Base-by-base conservation (phyloP, 495 filamentous ascomycete species). In the Schizothecium vesticola region DNA sequence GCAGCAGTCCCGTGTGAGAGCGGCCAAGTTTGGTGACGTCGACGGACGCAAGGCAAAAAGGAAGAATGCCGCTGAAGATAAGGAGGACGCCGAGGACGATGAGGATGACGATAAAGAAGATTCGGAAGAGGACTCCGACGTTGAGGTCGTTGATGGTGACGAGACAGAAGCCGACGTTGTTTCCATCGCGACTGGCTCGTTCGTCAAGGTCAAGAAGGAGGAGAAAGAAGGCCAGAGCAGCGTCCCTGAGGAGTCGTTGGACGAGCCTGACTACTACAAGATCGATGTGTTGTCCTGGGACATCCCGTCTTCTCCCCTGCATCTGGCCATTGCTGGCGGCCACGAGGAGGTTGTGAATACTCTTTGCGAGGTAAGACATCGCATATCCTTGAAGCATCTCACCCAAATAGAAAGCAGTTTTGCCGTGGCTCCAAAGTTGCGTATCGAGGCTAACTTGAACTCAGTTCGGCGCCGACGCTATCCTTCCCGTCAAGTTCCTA, bases 281-380 rank as follows among this genome's bases (percentile, higher is more conserved):
- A 83, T 93, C 64, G 88, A 94, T 70, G 83, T 88, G 6, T 71
- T 88, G 11, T 84, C 91, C 11, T 96, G 92, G 92, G 91, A 96
- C 68, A 88, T 76, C n/a, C 83, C 85, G 19, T 84, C 85, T 61
- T 89, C 90, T 1, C 85, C 92, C 0, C 79, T 94, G 19, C 92
- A 96, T 72, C 82, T 92, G 24, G 92, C 92, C 2, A 93, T 96
- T 64, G 63, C 91, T 1, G 83, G 85, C 65, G 91, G 90, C 3
- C 88, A 93, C 69, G 77, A 83, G 13, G 83, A 88, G 10, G 85
- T 86, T 11, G 89, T 93, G 63, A 86, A 88, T 56, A 78, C 86
- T 23, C 83, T 96, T 7, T 90, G 92, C 31, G 81, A 88, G 23
- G 76, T 75, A 70, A 70, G 71, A 24, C 59, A 13, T 12, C 33